Evolutionary conservation across 2,329 filamentous ascomycete species (phyloP).

Genomic region (Alternaria sp.): DNA sequence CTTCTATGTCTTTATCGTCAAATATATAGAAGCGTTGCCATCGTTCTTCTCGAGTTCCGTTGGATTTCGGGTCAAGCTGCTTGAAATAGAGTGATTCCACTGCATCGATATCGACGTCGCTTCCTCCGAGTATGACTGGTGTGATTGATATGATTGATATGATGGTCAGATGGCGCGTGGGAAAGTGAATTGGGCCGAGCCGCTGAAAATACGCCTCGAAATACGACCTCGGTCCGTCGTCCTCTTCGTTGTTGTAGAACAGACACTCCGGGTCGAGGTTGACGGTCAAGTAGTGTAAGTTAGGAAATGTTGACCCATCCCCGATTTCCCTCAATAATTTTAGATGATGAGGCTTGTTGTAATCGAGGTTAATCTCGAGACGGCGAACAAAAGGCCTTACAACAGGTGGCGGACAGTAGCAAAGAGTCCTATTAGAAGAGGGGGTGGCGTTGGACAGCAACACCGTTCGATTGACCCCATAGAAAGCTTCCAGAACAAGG

Average conservation of each 20-base stretch:
- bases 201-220: not conserved
- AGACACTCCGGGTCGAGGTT: not conserved
- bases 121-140: rapidly evolving
- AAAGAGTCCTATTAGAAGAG: not conserved
- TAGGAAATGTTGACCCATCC: not conserved
- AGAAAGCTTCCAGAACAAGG: not conserved
- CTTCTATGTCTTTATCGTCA: not conserved
- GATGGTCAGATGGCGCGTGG: not conserved
- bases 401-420: not conserved
- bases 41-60: not conserved
- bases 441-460: not conserved
- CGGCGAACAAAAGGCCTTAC: not conserved
- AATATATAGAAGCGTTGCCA: not conserved
- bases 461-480: not conserved
- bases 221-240: not conserved
- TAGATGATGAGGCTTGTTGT: not conserved
- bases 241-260: not conserved
- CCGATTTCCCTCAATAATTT: not conserved
- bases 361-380: not conserved
- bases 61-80: not conserved
- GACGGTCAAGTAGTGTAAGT: not conserved
- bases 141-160: not conserved
- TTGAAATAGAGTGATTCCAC: not conserved
- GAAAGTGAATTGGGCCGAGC: not conserved
- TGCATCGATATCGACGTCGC: not conserved